A percentile compares a stretch with the other conserved stretches of the same genome.
Conservation (phyloP, 1,284 basidiomycete genomes). For the Ustilago shanxiensis region DNA sequence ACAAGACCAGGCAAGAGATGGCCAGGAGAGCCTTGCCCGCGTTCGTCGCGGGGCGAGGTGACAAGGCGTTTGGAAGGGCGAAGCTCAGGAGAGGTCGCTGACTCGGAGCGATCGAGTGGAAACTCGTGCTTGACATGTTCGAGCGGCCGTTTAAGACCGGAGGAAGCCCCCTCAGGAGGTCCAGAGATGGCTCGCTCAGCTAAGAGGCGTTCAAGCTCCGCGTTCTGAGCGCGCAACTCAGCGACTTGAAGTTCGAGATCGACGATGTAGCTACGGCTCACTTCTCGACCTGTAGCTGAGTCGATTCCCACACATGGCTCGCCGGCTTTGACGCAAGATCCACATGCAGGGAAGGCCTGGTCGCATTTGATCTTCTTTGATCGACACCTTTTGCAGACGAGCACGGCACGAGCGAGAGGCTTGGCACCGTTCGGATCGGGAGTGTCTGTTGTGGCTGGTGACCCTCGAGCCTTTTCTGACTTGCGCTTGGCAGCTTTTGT, state of each 20-base stretch:
- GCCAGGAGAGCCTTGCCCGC: neutral
- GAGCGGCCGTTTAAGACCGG: conserved; percentile 32
- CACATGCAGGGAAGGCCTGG: conserved; percentile 51
- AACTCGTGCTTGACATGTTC: conserved; percentile 40
- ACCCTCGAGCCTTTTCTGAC: conserved; percentile 18
- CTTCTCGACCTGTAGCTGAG: conserved; percentile 51
- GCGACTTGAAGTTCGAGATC: conserved; percentile 48
- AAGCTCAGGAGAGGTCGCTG: conserved; percentile 15
- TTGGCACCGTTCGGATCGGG: conserved; percentile 26
- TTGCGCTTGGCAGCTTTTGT: conserved; percentile 34
- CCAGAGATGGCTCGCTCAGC: conserved; percentile 13
- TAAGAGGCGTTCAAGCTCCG: conserved; percentile 37
- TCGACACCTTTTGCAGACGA: conserved; percentile 51
- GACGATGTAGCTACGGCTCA: conserved; percentile 51
- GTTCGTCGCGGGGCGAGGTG: conserved; percentile 16
- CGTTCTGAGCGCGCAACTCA: conserved; percentile 42
- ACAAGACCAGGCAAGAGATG: conserved; percentile 30
- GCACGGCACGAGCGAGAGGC: conserved; percentile 45
- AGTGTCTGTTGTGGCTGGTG: conserved; percentile 15
- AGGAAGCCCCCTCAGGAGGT: conserved; percentile 7
- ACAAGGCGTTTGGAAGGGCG: conserved; percentile 31
- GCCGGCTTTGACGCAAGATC: conserved; percentile 52
- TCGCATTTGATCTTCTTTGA: conserved; percentile 59
- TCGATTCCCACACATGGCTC: conserved; percentile 53
- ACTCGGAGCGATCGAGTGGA: conserved; percentile 27